These are phyloP conservation scores for Leccinum insolens DNA, from an alignment of 1,284 basidiomycete species.

Conservation along the genomic window DNA sequence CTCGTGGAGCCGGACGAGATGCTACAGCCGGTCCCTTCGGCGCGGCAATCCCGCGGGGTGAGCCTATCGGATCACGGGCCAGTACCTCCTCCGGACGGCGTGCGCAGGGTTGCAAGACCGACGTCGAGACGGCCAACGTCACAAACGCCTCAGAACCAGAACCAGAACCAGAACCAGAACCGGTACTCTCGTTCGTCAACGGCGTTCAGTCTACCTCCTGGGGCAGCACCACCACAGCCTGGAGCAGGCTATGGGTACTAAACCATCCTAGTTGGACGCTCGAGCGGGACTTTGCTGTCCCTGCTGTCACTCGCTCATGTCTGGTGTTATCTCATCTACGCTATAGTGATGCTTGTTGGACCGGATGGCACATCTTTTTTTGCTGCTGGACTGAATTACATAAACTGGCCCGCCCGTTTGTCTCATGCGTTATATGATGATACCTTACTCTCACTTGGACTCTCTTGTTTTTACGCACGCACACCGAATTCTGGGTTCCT, in stretches of 20 bases:
- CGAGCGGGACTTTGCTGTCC: slow-evolving; percentile 1
- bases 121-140: slow-evolving; percentile 55
- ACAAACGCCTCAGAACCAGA: slow-evolving; percentile 43
- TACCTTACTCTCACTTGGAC: slow-evolving; percentile 8
- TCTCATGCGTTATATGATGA: slow-evolving; percentile 12
- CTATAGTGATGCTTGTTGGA: slow-evolving; percentile 20
- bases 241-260: slow-evolving; percentile 31
- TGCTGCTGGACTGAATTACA: slow-evolving; percentile 5
- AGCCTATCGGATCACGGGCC: slow-evolving; percentile 80
- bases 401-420: neutral
- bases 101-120: slow-evolving; percentile 69
- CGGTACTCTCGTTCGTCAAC: slow-evolving; percentile 69
- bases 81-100: slow-evolving; percentile 59
- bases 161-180: slow-evolving; percentile 44
- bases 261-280: slow-evolving; percentile 13
- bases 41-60: slow-evolving; percentile 55
- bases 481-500: neutral
- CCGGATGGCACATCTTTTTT: slow-evolving; percentile 7
- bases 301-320: neutral
- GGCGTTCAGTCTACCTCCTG: slow-evolving; percentile 63
- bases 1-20: slow-evolving; percentile 42
- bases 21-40: slow-evolving; percentile 27
- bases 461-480: neutral
- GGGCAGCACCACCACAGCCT: slow-evolving; percentile 69
- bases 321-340: slow-evolving; percentile 10